Conservation (phyloP, 2,329 filamentous ascomycete species). For the Neoascochyta sp. region DNA sequence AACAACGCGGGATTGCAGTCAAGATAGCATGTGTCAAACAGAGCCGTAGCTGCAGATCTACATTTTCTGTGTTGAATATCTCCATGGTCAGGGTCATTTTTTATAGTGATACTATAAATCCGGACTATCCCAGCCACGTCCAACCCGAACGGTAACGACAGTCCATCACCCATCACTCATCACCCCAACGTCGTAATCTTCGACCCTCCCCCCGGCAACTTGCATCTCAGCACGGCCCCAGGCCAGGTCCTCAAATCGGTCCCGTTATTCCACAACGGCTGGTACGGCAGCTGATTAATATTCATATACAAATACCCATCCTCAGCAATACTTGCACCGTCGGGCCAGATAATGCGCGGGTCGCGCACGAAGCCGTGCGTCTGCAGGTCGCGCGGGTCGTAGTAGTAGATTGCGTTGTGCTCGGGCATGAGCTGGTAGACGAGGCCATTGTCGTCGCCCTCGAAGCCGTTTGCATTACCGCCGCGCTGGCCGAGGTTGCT, state of each 20-base stretch:
- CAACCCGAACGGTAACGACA: no score
- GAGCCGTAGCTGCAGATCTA: neutral
- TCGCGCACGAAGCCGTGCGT: slow-evolving; percentile 46
- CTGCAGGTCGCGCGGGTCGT: slow-evolving; percentile 41
- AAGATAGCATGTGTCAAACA: neutral
- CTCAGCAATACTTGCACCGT: slow-evolving; percentile 35
- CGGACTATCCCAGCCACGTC: no score
- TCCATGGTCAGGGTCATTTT: neutral
- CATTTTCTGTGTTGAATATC: neutral
- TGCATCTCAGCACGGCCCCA: slow-evolving; percentile 45
- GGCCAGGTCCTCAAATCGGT: slow-evolving; percentile 43
- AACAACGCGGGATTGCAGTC: no score
- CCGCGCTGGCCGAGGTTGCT: slow-evolving; percentile 46
- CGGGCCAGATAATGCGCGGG: slow-evolving; percentile 48
- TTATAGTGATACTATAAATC: neutral
- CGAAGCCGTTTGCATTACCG: slow-evolving; percentile 50
- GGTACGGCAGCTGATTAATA: slow-evolving; percentile 47
- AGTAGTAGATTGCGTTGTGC: slow-evolving; percentile 47
- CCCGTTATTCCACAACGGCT: slow-evolving; percentile 48
- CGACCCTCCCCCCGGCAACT: slow-evolving; percentile 37
- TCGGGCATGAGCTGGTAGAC: slow-evolving; percentile 50
- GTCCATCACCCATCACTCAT: neutral
- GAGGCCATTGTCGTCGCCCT: slow-evolving; percentile 48
- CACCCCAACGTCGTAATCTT: slow-evolving; percentile 31
- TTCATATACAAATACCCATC: slow-evolving; percentile 47